These are phyloP conservation scores for Globisporangium cystogenes DNA, from an alignment of 352 stramenopile species.

Conservation along the genomic window DNA sequence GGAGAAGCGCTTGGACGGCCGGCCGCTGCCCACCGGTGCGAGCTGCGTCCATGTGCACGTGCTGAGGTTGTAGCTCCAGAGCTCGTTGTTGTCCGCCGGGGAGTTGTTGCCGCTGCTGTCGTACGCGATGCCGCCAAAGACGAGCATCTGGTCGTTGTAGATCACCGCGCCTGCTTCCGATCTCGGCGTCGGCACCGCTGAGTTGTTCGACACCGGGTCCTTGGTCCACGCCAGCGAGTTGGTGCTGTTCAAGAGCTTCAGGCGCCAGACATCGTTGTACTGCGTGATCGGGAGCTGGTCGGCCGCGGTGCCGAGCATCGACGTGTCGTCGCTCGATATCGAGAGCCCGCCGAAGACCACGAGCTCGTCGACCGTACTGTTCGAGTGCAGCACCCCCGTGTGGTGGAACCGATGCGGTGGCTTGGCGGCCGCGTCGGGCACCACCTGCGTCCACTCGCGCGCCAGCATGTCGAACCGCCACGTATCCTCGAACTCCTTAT, in stretches of 20 bases:
- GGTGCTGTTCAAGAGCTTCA: slow-evolving; percentile 18
- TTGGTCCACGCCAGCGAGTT: slow-evolving; percentile 23
- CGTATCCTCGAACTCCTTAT: slow-evolving; percentile 70
- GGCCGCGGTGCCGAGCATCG: background rate
- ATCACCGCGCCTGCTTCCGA: slow-evolving; percentile 49
- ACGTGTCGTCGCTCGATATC: slow-evolving; percentile 14
- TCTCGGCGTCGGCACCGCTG: slow-evolving; percentile 23
- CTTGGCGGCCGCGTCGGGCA: slow-evolving; percentile 10
- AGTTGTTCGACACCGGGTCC: slow-evolving; percentile 17
- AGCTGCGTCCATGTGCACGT: slow-evolving; percentile 36
- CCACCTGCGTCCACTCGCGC: slow-evolving; percentile 27
- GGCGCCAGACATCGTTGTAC: slow-evolving; percentile 50
- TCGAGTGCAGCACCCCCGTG: slow-evolving; percentile 30
- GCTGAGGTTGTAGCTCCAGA: slow-evolving; percentile 58
- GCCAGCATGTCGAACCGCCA: slow-evolving; percentile 47
- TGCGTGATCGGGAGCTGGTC: slow-evolving; percentile 27
- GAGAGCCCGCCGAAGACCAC: slow-evolving; percentile 51
- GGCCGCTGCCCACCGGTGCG: slow-evolving; percentile 10
- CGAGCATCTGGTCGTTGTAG: slow-evolving; percentile 39
- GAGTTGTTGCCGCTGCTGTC: slow-evolving; percentile 28
- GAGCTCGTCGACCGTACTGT: slow-evolving; percentile 34
- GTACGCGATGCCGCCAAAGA: slow-evolving; percentile 73
- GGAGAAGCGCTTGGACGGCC: slow-evolving; percentile 48
- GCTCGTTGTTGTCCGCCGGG: slow-evolving; percentile 45
- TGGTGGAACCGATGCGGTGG: slow-evolving; percentile 41